phyloP scores from a whole-genome alignment of 768 basidiomycete species.

The Trametes cubensis region DNA sequence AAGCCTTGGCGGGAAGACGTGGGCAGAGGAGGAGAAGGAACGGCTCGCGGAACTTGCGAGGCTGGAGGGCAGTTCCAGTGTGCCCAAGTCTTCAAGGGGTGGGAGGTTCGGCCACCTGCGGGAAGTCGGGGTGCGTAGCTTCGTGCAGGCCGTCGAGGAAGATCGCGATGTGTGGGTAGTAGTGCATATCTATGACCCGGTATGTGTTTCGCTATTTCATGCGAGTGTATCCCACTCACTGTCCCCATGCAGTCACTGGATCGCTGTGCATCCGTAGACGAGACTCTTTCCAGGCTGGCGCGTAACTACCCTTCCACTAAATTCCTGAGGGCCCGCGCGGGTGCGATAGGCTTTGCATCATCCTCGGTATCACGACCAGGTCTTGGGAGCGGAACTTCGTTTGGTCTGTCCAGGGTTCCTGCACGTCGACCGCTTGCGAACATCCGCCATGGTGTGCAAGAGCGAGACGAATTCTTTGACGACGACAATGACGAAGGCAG shows the following conservation, averaged over 20 bases:
- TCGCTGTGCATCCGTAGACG: slow-evolving; percentile 72
- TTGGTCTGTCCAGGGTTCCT: slow-evolving; percentile 25
- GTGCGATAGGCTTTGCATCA: slow-evolving; percentile 71
- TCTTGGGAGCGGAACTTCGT: slow-evolving; percentile 15
- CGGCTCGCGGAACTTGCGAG: slow-evolving; percentile 48
- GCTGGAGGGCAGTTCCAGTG: slow-evolving; percentile 39
- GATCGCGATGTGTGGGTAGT: slow-evolving; percentile 74
- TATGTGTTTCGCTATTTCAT: slow-evolving; percentile 39
- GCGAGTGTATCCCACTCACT: not conserved
- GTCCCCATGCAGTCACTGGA: slow-evolving; percentile 60
- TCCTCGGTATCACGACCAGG: slow-evolving; percentile 26
- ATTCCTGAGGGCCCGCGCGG: slow-evolving; percentile 81
- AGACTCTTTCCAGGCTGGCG: slow-evolving; percentile 66
- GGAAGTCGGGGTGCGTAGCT: slow-evolving; percentile 77
- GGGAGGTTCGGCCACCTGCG: slow-evolving; percentile 77
- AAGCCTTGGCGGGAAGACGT: slow-evolving; percentile 69
- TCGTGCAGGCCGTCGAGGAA: slow-evolving; percentile 77
- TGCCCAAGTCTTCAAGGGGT: slow-evolving; percentile 36
- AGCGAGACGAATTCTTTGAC: slow-evolving; percentile 26
- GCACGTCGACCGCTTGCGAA: slow-evolving; percentile 27
- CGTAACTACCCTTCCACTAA: slow-evolving; percentile 72
- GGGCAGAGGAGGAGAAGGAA: slow-evolving; percentile 74
- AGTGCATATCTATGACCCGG: slow-evolving; percentile 83
- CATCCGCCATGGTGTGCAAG: slow-evolving; percentile 24
- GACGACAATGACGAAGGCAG: slow-evolving; percentile 53